Evolutionary conservation across 768 basidiomycete species (phyloP), one percentile per base, ranked within the genome.

Genomic region (Leccinum pellstonianum): DNA sequence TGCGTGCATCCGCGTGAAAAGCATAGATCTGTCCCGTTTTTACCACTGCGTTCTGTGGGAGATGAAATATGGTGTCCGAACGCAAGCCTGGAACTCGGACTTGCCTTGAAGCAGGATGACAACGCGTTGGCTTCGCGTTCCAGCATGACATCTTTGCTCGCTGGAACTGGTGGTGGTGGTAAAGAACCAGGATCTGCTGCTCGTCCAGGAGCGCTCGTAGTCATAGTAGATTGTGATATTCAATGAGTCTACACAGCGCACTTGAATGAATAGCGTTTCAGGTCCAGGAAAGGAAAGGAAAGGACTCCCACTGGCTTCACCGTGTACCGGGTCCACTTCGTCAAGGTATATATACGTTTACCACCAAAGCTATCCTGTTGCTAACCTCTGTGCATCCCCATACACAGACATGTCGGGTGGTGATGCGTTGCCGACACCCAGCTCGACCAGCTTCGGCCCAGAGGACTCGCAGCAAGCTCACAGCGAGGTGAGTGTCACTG

Each of bases 21-120:
- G 78, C 76, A 64, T 89, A 87, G 15, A 92, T 78, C 66, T 91
- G 84, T 5, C 83, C 88, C 2, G 88, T 86, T 70, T 85, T 89
- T 4, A 90, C 75, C 6, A 85, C 80, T n/a, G 85, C 83, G 64
- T 83, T 84, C 88, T 80, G 56, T 19, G 58, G 38, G 29, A 33
- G 21, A 31, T 68, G 19, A 64, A 52, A 31, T 47, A 17, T 14
- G 17, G 19, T 47, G 3, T 27, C 29, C 21, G 35, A 29, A 61
- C 46, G 12, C 43, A 12, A 46, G 43, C 4, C 15, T n/a, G 12
- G 8, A 48, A 51, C 9, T 38, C 21, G 27, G 9, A 62, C 73
- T 62, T 60, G 84, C 90, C 78, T 84, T 84, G 25, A 92, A 76
- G 68, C 81, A 86, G 10, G 72, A 69, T 5, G 78, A 73, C 50